phyloP scores from a whole-genome alignment of 768 basidiomycete species.

The Tremella fuciformis region DNA sequence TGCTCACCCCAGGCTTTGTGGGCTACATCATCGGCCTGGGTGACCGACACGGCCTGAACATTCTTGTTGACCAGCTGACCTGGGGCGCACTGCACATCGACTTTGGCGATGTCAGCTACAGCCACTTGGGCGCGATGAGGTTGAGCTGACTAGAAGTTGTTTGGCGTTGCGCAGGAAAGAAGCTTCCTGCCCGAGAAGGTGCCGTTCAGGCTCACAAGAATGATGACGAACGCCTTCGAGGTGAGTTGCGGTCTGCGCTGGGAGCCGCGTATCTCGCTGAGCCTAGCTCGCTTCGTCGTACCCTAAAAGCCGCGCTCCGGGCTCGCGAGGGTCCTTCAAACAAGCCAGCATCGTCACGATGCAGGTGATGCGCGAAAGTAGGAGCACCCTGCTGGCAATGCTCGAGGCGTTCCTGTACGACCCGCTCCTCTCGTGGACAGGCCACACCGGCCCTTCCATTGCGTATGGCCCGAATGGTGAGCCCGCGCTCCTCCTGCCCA shows the following conservation, averaged over 20 bases:
- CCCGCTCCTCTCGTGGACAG: conserved; percentile 51
- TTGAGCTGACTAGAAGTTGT: conserved; percentile 28
- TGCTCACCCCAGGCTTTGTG: conserved; percentile 43
- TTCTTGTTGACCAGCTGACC: conserved; percentile 42
- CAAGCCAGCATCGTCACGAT: conserved; percentile 49
- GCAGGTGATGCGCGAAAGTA: conserved; percentile 49
- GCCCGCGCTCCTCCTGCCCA: not conserved
- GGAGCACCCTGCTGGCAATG: conserved; percentile 51
- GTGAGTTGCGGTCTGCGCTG: conserved; percentile 24
- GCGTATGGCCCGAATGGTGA: not conserved
- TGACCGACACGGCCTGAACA: conserved; percentile 53
- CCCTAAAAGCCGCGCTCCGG: conserved; percentile 35
- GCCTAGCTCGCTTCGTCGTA: conserved; percentile 32
- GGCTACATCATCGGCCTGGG: conserved; percentile 53
- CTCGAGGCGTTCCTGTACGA: conserved; percentile 54
- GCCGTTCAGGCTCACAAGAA: conserved; percentile 53
- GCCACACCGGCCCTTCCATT: conserved; percentile 8
- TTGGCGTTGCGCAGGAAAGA: conserved; percentile 49
- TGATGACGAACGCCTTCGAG: conserved; percentile 53
- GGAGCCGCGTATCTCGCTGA: not conserved
- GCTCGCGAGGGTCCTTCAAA: conserved; percentile 51
- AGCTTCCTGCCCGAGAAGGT: conserved; percentile 52
- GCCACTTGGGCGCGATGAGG: not conserved
- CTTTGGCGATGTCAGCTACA: conserved; percentile 51
- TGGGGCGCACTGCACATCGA: conserved; percentile 51